These are phyloP conservation scores for Phytophthora macrochlamydospora DNA, from an alignment of 352 stramenopile genomes.

Conservation along the genomic window DNA sequence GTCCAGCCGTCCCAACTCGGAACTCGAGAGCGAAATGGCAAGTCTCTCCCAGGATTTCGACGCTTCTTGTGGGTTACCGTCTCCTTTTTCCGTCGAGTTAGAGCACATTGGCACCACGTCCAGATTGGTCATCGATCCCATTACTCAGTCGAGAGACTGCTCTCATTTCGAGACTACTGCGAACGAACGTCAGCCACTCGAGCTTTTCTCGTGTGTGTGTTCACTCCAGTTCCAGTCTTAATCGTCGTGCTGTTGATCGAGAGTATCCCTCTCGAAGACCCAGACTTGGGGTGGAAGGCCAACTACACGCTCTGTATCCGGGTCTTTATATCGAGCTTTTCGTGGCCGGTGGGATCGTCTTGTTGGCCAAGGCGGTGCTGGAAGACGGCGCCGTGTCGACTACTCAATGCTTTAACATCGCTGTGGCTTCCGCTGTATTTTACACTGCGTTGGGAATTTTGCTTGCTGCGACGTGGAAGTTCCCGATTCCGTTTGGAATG, in stretches of 20 bases:
- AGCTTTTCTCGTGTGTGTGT: conserved; percentile 11
- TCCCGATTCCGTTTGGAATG: conserved; percentile 32
- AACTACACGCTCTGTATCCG: conserved; percentile 23
- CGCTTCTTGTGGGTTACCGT: not conserved
- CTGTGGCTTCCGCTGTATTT: conserved; percentile 11
- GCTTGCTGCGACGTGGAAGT: conserved; percentile 25
- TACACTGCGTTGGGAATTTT: conserved; percentile 17
- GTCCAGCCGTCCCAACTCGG: not conserved
- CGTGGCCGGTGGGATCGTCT: conserved; percentile 11
- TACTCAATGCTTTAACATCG: conserved; percentile 4
- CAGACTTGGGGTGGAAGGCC: conserved; percentile 20
- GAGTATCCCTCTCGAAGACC: conserved; percentile 9
- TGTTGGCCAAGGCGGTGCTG: conserved; percentile 19
- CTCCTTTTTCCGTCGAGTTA: too few relatives aligned
- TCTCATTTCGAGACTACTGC: conserved; percentile 26
- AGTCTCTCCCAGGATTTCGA: not conserved
- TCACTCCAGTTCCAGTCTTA: conserved; percentile 17
- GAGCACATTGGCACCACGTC: conserved; percentile 11
- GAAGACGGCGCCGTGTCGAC: conserved; percentile 11
- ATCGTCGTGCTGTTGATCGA: conserved; percentile 21
- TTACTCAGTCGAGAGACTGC: conserved; percentile 20
- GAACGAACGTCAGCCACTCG: conserved; percentile 4
- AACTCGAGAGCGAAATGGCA: not conserved
- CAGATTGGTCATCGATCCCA: conserved; percentile 19
- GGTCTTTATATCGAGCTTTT: conserved; percentile 14